These are phyloP conservation scores for Chimonanthus salicifolius DNA, from an alignment of 164 flowering plant species.

Conservation along the genomic window DNA sequence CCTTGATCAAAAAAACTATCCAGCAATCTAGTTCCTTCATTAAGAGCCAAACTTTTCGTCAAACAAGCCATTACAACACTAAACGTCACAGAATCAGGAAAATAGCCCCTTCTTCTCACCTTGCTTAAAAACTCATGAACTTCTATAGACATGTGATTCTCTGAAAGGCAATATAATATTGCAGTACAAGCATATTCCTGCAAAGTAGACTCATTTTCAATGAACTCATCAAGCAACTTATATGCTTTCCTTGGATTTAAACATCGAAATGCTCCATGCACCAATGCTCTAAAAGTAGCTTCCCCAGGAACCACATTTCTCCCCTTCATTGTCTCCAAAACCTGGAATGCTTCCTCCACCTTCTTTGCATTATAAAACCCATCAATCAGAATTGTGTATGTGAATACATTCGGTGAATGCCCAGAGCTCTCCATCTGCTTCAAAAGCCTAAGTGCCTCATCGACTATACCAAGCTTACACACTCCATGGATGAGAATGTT, in stretches of 20 bases:
- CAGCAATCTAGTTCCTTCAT: constrained; percentile 43
- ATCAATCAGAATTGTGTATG: constrained; percentile 74
- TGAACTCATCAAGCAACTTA: constrained; percentile 33
- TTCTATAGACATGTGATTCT: constrained; percentile 54
- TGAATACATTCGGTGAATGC: constrained; percentile 62
- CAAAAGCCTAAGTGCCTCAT: constrained; percentile 78
- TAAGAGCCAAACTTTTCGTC: constrained; percentile 47
- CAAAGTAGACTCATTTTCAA: constrained; percentile 36
- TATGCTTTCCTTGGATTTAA: constrained; percentile 44
- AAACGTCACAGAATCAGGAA: constrained; percentile 32
- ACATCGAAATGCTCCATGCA: constrained; percentile 71
- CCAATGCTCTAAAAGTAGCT: constrained; percentile 79
- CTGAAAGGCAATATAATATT: constrained; percentile 51
- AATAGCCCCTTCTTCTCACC: constrained; percentile 43
- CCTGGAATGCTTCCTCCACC: constrained; percentile 56
- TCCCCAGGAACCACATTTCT: constrained; percentile 66
- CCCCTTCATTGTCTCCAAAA: constrained; percentile 57
- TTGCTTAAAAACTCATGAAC: constrained; percentile 42
- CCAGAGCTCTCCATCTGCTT: constrained; percentile 77
- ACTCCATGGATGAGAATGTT: constrained; percentile 91
- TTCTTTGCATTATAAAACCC: constrained; percentile 78
- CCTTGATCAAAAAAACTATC: constrained; percentile 43
- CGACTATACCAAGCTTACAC: constrained; percentile 74
- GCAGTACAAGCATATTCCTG: constrained; percentile 47
- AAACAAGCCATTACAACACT: constrained; percentile 49